These are phyloP conservation scores for Fusarium sacchari DNA, from an alignment of 2,329 filamentous ascomycete genomes.

Conservation along the genomic window DNA sequence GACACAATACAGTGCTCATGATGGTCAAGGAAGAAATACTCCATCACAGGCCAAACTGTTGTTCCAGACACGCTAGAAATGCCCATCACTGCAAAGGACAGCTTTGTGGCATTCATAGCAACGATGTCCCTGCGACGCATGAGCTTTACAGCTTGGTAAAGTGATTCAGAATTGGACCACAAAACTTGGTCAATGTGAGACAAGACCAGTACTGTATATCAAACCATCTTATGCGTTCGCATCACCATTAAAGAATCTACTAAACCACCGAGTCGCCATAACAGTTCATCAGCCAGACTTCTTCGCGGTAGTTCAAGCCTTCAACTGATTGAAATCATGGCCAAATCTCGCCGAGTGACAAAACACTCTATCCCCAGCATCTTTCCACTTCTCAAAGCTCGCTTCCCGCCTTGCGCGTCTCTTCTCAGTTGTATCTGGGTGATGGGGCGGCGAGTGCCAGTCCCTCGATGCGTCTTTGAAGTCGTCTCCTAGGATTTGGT, in stretches of 20 bases:
- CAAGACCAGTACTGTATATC: background rate
- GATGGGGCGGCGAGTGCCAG: background rate
- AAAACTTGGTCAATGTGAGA: background rate
- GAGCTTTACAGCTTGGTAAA: background rate
- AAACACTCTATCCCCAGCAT: slow-evolving; percentile 40
- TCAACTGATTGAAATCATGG: background rate
- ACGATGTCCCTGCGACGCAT: background rate
- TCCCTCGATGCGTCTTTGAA: background rate
- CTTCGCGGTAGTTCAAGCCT: background rate
- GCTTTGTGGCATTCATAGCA: background rate
- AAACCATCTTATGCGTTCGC: slow-evolving; percentile 3
- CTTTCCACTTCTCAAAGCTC: slow-evolving; percentile 37
- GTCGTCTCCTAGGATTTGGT: background rate
- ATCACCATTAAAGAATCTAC: background rate
- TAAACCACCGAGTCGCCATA: background rate
- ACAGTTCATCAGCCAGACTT: background rate
- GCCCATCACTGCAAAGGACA: background rate
- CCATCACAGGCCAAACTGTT: background rate
- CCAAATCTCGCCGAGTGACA: slow-evolving; percentile 21
- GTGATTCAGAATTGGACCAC: background rate
- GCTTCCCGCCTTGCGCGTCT: slow-evolving; percentile 32
- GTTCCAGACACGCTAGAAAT: background rate
- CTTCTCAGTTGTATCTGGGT: slow-evolving; percentile 6
- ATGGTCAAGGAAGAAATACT: background rate
- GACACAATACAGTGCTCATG: background rate